phyloP scores from a whole-genome alignment of 2,329 filamentous ascomycete genomes.

The Exophiala alcalophila region DNA sequence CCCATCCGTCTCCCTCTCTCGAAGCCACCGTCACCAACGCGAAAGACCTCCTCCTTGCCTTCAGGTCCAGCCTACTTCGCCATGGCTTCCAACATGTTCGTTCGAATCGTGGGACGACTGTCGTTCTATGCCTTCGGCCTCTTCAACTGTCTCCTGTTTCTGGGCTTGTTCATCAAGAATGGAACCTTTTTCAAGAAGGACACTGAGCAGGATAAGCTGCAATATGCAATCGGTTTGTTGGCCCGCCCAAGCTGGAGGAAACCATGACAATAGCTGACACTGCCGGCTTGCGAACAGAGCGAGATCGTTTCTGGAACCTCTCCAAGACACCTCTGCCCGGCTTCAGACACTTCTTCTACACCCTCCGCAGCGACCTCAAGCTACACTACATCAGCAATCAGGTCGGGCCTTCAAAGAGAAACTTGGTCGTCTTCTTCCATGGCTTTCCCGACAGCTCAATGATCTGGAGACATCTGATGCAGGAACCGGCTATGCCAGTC shows the following conservation, averaged over 20 bases:
- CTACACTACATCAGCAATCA: constrained; percentile 55
- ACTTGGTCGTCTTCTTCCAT: constrained; percentile 55
- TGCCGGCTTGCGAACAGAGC: constrained; percentile 41
- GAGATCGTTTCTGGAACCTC: constrained; percentile 54
- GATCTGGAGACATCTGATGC: constrained; percentile 52
- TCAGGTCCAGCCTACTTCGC: too few species aligned
- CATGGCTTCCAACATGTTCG: constrained; percentile 20
- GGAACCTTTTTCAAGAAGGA: constrained; percentile 40
- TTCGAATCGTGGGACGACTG: constrained; percentile 6
- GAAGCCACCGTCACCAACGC: too few species aligned
- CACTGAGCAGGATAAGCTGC: constrained; percentile 41
- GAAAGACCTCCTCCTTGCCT: not conserved
- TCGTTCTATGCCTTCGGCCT: constrained; percentile 34
- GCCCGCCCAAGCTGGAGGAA: not conserved
- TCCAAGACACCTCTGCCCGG: constrained; percentile 40
- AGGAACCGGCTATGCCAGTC: constrained; percentile 39
- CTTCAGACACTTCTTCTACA: constrained; percentile 52
- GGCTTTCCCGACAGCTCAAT: constrained; percentile 60
- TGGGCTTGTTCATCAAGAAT: constrained; percentile 31
- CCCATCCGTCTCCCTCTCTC: too few species aligned
- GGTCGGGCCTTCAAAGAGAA: constrained; percentile 29
- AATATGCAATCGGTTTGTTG: constrained; percentile 41
- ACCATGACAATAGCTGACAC: constrained; percentile 5
- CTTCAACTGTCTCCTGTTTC: constrained; percentile 37
- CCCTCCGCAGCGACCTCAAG: constrained; percentile 47